These are phyloP conservation scores for Gomphus bonarii DNA, from an alignment of 1,284 basidiomycete genomes.

Conservation along the genomic window DNA sequence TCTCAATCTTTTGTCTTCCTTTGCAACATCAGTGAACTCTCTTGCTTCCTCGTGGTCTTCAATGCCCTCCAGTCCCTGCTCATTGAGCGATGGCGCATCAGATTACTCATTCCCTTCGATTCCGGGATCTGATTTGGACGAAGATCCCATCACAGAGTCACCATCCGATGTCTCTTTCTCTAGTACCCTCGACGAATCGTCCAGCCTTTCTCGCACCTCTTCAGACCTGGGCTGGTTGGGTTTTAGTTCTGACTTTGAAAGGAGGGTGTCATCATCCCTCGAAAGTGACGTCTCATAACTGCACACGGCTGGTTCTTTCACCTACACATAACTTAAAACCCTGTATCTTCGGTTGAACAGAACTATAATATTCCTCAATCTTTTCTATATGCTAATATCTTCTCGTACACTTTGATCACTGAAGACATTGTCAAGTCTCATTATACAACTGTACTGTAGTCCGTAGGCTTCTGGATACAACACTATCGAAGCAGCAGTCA, in stretches of 20 bases:
- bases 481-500: not conserved
- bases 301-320: not conserved
- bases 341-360: conserved; percentile 22
- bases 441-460: not conserved
- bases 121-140: not conserved
- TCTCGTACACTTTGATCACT: no score
- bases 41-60: conserved; percentile 17
- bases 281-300: not conserved
- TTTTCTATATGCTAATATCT: no score
- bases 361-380: no score
- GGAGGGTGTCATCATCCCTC: conserved; percentile 15
- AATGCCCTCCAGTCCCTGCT: conserved; percentile 13
- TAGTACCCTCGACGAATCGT: not conserved
- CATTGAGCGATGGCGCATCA: conserved; percentile 18
- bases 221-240: conserved; percentile 19
- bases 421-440: not conserved
- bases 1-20: conserved; percentile 49
- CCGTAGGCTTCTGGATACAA: not conserved
- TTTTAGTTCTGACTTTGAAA: conserved; percentile 28
- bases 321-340: conserved; percentile 15
- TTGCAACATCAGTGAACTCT: conserved; percentile 13
- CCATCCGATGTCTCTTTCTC: not conserved
- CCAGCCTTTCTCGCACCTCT: conserved; percentile 9
- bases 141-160: not conserved
- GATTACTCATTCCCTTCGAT: conserved; percentile 8